Evolutionary conservation across 495 filamentous ascomycete species (phyloP).

Genomic region (Pyronema omphalodes): DNA sequence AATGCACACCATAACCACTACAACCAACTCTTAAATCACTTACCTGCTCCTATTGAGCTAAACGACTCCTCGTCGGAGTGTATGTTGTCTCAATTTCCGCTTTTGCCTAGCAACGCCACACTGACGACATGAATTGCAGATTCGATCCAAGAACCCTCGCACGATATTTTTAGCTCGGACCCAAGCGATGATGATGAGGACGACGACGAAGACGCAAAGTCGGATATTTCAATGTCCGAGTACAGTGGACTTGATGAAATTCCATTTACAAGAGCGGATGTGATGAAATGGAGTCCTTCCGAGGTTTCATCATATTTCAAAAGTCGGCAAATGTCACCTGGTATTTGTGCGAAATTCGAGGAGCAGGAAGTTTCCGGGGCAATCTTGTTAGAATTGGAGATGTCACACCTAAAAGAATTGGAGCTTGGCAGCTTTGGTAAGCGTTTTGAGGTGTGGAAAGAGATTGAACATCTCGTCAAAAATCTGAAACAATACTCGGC

Average conservation of each 20-base stretch:
- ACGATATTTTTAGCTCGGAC: constrained; percentile 30
- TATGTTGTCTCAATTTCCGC: not conserved
- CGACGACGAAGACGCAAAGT: not conserved
- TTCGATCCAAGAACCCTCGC: constrained; percentile 16
- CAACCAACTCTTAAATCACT: not conserved
- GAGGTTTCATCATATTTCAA: constrained; percentile 77
- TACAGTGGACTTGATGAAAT: constrained; percentile 17
- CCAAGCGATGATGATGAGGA: constrained; percentile 55
- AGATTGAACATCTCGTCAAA: constrained; percentile 72
- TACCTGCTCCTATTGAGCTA: constrained; percentile 9
- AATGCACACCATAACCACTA: constrained; percentile 19
- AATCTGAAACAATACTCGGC: constrained; percentile 34
- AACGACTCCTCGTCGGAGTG: constrained; percentile 22
- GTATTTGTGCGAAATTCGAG: constrained; percentile 79
- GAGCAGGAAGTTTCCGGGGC: constrained; percentile 95
- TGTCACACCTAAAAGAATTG: constrained; percentile 95
- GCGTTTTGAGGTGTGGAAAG: constrained; percentile 27
- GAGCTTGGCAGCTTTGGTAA: constrained; percentile 54
- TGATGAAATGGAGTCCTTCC: constrained; percentile 53
- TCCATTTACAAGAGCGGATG: constrained; percentile 40
- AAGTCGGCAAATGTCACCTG: constrained; percentile 56
- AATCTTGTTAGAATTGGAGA: constrained; percentile 54
- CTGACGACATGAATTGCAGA: constrained; percentile 3
- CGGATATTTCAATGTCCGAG: not conserved
- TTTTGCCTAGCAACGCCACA: not conserved